A percentile compares a stretch with the other conserved stretches of the same genome.
Evolutionary conservation across 345 rosid species (phyloP).

Genomic region (Odontarrhena argentea): DNA sequence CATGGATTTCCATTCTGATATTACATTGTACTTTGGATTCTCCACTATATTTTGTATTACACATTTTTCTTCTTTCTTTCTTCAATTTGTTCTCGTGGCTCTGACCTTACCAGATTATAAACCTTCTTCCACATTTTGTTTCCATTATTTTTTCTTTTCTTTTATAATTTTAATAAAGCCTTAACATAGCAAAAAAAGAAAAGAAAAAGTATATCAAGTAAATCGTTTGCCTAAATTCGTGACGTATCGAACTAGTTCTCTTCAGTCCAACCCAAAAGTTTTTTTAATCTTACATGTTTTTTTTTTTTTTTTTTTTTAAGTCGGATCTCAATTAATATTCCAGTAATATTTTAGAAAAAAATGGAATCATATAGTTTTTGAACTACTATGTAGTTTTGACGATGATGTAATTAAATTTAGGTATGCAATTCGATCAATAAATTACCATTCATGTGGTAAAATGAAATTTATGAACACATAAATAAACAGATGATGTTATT

Average conservation of each 20-base stretch:
- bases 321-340: too few species aligned
- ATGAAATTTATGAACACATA: not conserved
- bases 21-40: conserved; percentile 33
- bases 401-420: not conserved
- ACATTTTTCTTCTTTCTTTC: not conserved
- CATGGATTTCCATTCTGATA: conserved; percentile 33
- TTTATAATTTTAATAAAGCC: too few species aligned
- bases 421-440: not conserved
- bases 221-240: conserved; percentile 10
- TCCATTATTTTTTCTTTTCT: too few species aligned
- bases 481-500: not conserved
- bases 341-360: too few species aligned
- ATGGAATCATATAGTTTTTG: not conserved
- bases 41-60: conserved; percentile 27
- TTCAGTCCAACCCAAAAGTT: not conserved
- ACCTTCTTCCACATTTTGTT: not conserved
- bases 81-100: conserved; percentile 13
- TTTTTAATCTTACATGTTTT: not conserved
- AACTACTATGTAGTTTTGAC: not conserved
- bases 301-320: too few species aligned
- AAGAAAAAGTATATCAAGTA: not conserved
- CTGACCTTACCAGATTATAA: conserved; percentile 15
- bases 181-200: too few species aligned
- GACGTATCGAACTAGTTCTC: conserved; percentile 15
- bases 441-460: not conserved